Base-by-base conservation (phyloP, 805 yeast species). In the Yamadazyma sp. region DNA sequence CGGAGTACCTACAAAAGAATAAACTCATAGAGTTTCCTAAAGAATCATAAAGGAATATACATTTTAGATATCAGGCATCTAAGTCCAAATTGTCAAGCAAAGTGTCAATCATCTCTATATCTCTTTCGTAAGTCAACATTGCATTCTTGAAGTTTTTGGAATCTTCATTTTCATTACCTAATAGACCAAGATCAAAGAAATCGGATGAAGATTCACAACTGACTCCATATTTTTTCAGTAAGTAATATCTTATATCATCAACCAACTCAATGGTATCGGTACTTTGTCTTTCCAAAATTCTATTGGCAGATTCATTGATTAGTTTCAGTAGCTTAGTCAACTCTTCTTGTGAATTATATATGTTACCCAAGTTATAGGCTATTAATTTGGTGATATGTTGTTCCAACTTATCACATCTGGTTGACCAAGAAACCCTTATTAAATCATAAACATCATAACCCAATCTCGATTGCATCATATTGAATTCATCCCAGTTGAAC, bases 251-350 rank as follows among this genome's bases (percentile, higher is more conserved):
- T 8, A 85, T 79, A 58, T 84, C 94, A 56, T 84, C 95, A 18
- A 85, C 65, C 45, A 85, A 61, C 48, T 85, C 95, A 50, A 85
- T 81, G 1, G 91, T 81, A 58, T 85, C 95, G 0, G 84, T 80
- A 40, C 78, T 86, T 45, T 85, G 79, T 50, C 93, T 69, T 11
- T 53, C 57, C 14, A 69, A 49, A 32, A 85, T 82, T 46, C 86
- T 60, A 11, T 49, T 43, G 0, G 91, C 82, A 50, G 76, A 68
- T 43, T 65, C 69, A 33, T 42, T 46, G n/a, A 65, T 52, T 13
- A 62, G 41, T 7, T 25, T 27, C 6, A 42, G 33, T 12, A 62
- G 36, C 30, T 34, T 18, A 0, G 27, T 8, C n/a, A 60, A 31
- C 27, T 67, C 69, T 1, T 58, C 55, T n/a, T 60, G 60, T 1